These are phyloP conservation scores for Porpolomopsis calyptriformis DNA, from an alignment of 768 basidiomycete genomes.

Conservation along the genomic window DNA sequence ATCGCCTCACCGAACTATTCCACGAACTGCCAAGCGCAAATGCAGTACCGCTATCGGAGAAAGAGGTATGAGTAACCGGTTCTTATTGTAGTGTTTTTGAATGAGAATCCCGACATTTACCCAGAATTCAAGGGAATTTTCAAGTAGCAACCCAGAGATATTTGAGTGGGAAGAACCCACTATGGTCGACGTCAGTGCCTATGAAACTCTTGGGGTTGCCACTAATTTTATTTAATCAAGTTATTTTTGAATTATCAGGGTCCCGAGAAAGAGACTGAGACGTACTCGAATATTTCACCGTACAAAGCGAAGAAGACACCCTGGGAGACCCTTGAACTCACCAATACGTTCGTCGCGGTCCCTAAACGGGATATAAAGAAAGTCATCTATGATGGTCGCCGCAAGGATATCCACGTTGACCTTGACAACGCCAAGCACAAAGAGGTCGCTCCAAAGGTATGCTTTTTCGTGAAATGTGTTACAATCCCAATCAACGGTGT, in stretches of 20 bases:
- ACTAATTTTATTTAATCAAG: background rate
- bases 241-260: background rate
- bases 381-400: no score
- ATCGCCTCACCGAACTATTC: background rate
- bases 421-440: no score
- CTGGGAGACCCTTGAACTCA: slow-evolving; percentile 18
- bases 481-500: no score
- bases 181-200: background rate
- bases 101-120: background rate
- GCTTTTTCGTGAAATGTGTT: no score
- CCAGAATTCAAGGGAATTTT: background rate
- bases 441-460: no score
- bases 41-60: no score
- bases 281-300: background rate
- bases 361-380: background rate
- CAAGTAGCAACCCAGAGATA: background rate
- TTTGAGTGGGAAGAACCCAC: background rate
- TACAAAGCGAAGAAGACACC: slow-evolving; percentile 18
- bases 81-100: background rate
- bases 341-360: slow-evolving; percentile 1
- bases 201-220: background rate
- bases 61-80: background rate
- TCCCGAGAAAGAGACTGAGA: background rate
- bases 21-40: background rate
- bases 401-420: no score